phyloP scores from a whole-genome alignment of 805 yeast species.

The Wickerhamomyces bisporus region DNA sequence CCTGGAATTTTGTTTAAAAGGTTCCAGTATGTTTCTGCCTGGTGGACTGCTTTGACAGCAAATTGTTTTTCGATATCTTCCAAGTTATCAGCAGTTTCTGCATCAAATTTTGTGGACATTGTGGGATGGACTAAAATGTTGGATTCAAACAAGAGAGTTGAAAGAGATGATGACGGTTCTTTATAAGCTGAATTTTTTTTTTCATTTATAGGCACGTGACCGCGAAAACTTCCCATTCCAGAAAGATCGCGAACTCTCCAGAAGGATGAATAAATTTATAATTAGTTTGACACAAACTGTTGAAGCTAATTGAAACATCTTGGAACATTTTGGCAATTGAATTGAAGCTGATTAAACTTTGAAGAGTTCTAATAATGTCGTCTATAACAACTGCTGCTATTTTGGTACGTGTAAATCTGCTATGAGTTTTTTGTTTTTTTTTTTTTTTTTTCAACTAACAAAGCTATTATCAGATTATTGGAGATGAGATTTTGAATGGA shows the following conservation, averaged over 20 bases:
- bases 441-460: too few relatives aligned
- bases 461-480: slow-evolving; percentile 40
- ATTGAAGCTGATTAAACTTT: background rate
- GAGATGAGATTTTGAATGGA: slow-evolving; percentile 86
- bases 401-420: background rate
- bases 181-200: background rate
- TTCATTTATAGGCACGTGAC: background rate
- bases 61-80: slow-evolving; percentile 97
- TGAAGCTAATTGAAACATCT: background rate
- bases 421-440: too few relatives aligned
- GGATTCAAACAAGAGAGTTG: background rate
- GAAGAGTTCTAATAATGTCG: background rate
- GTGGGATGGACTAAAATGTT: background rate
- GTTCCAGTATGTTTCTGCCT: slow-evolving; percentile 92
- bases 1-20: slow-evolving; percentile 71
- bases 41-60: slow-evolving; percentile 95
- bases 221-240: background rate
- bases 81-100: slow-evolving; percentile 89
- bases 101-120: slow-evolving; percentile 43
- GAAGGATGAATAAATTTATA: background rate
- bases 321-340: too few relatives aligned
- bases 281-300: background rate
- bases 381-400: background rate
- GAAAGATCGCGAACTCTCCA: background rate
- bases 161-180: background rate